Percentiles rank a stretch among this genome's conserved stretches.
Evolutionary conservation across 805 yeast genomes (phyloP).

Genomic region (Candida yuanshanica): DNA sequence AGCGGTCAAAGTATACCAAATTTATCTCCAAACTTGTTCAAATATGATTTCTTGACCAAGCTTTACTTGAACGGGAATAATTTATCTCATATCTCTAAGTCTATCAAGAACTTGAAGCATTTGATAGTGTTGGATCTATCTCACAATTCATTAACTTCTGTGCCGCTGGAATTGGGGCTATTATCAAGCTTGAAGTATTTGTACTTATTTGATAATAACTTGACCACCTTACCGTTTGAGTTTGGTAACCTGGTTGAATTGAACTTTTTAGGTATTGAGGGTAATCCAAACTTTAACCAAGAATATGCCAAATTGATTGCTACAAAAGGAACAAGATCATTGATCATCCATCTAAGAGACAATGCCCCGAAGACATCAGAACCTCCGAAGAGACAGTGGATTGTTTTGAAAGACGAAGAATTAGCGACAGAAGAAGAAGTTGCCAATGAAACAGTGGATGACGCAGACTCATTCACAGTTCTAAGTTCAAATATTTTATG

Average conservation of each 20-base stretch:
- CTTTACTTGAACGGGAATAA: conserved; percentile 84
- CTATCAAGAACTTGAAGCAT: conserved; percentile 62
- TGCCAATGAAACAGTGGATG: conserved; percentile 22
- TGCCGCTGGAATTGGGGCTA: conserved; percentile 85
- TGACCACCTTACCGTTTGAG: conserved; percentile 71
- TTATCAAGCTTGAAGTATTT: conserved; percentile 75
- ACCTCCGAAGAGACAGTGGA: conserved; percentile 79
- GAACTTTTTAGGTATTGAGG: conserved; percentile 87
- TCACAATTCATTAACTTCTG: conserved; percentile 57
- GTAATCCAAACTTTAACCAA: conserved; percentile 69
- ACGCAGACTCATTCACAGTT: conserved; percentile 56
- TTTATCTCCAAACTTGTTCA: conserved; percentile 68
- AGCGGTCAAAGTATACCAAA: conserved; percentile 81
- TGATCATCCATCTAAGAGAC: conserved; percentile 78
- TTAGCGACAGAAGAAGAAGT: conserved; percentile 34
- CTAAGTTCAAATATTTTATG: conserved; percentile 89
- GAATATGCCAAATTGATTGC: conserved; percentile 62
- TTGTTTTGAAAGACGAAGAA: conserved; percentile 71
- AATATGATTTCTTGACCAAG: conserved; percentile 79
- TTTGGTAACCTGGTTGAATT: conserved; percentile 82
- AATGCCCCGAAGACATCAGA: conserved; percentile 61
- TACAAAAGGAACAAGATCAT: conserved; percentile 78
- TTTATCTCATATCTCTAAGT: conserved; percentile 58
- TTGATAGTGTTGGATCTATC: conserved; percentile 83
- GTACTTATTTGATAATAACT: conserved; percentile 81